Base-by-base conservation (phyloP, 495 filamentous ascomycete species). In the Penicillium cataractarum region DNA sequence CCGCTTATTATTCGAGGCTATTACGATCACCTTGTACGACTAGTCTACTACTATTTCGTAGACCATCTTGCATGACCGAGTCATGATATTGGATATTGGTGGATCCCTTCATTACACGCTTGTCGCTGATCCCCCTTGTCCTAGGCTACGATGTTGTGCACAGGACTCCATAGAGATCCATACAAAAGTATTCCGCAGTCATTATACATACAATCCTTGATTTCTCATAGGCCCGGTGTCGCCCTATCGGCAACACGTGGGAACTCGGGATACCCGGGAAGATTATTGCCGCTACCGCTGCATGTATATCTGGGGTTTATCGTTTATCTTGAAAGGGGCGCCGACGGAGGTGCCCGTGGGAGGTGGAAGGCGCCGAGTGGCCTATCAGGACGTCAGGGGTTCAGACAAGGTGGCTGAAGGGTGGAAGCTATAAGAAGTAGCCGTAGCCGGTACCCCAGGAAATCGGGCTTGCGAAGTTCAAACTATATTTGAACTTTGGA, bases 351-450 rank as follows among this genome's bases (percentile, higher is more conserved):
- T 21, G 26, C 48, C 66, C 66, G 66, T 55, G 10, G n/a, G 1
- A 42, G 31, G 59, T 68, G 66, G 66, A 68, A 58, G 62, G 59
- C 62, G 62, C 66, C 66, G 66, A 63, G 27, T 7, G 65, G 29
- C 60, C 57, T 65, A 57, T 61, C 48, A n/a, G 15, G 40, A n/a
- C 46, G 9, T 50, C 35, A 6, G 46, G 22, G 22, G 12, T 6
- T 50, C 12, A 12, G 24, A 27, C 46, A 12, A 3, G 46, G 46
- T 13, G 24, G 24, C 46, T 50, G 51, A 54, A 21, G 51, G 51
- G 51, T 29, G 33, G 51, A 54, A n/a, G 29, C 51, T 54, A 54
- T 54, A 42, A 40, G 33, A 56, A 40, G 54, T n/a, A 56, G 54
- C 54, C 54, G 19, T 42, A 40, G 54, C 54, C 51, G 51, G 51